Evolutionary conservation across 768 basidiomycete genomes (phyloP).

Genomic region (Suillus hirtellus): DNA sequence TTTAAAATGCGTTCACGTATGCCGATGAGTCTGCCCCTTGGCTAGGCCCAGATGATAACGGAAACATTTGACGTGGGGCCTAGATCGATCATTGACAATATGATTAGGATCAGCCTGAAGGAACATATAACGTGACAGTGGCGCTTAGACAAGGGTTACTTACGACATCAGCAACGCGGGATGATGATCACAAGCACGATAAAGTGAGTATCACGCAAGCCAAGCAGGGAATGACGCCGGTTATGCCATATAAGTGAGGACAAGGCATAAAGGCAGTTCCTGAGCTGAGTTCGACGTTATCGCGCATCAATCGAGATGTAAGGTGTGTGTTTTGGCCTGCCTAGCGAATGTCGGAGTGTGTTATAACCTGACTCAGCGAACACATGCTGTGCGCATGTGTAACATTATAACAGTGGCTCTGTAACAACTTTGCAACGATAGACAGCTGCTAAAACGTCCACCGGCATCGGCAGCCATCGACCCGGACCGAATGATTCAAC

Average conservation of each 20-base stretch:
- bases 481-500: not conserved
- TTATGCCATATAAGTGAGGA: not conserved
- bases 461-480: not conserved
- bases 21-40: not conserved
- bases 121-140: not conserved
- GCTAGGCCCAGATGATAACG: not conserved
- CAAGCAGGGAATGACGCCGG: not conserved
- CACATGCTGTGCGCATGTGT: not conserved
- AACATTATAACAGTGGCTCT: not conserved
- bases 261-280: not conserved
- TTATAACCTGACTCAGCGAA: not conserved
- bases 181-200: not conserved
- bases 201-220: not conserved
- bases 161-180: not conserved
- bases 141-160: not conserved
- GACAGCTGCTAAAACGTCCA: not conserved
- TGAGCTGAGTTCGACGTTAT: not conserved
- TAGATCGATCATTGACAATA: not conserved
- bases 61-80: not conserved
- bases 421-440: not conserved
- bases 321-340: not conserved
- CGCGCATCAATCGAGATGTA: not conserved
- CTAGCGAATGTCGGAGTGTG: not conserved
- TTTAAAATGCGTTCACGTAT: not conserved
- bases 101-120: not conserved